phyloP scores from a whole-genome alignment of 192 early-diverging fungal genomes.

The Coemansia sp. region DNA sequence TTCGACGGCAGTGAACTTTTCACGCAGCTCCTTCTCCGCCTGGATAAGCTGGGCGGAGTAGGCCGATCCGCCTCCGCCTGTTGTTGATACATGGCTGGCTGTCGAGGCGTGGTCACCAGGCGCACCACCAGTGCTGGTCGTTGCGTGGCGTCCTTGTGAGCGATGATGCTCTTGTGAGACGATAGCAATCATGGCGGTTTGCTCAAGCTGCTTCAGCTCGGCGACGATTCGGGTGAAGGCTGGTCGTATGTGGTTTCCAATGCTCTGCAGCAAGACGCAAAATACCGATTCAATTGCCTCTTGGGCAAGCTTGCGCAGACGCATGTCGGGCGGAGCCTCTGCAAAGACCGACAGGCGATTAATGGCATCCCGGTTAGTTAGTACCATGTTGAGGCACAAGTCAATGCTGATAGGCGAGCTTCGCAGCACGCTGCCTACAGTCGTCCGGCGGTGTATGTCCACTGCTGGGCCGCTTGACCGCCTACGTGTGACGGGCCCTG shows the following conservation, averaged over 20 bases:
- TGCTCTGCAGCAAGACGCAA: slow-evolving; percentile 71
- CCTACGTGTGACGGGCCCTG: slow-evolving; percentile 3
- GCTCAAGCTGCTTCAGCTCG: slow-evolving; percentile 45
- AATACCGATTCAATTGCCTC: slow-evolving; percentile 78
- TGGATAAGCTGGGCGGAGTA: slow-evolving; percentile 53
- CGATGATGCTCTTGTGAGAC: slow-evolving; percentile 11
- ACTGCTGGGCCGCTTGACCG: slow-evolving; percentile 12
- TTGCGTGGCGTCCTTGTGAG: slow-evolving; percentile 6
- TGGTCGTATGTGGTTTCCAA: slow-evolving; percentile 57
- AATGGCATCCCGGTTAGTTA: slow-evolving; percentile 82
- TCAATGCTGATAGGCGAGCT: slow-evolving; percentile 63
- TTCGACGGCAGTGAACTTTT: slow-evolving; percentile 62
- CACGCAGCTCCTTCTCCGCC: slow-evolving; percentile 37
- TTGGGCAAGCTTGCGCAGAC: slow-evolving; percentile 62
- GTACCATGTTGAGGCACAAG: slow-evolving; percentile 82
- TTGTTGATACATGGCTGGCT: slow-evolving; percentile 48
- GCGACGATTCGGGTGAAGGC: slow-evolving; percentile 37
- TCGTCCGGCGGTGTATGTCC: slow-evolving; percentile 20
- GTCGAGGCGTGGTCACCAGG: slow-evolving; percentile 2
- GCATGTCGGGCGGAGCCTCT: slow-evolving; percentile 60
- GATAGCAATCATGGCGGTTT: slow-evolving; percentile 33
- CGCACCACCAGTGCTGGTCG: background rate
- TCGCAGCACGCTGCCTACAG: slow-evolving; percentile 40
- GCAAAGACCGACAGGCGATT: slow-evolving; percentile 64
- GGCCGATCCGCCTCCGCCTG: slow-evolving; percentile 39